A percentile compares a stretch with the other conserved stretches of the same genome.
Conservation (phyloP, 140 eudicot genomes). For the Oenanthe javanica region DNA sequence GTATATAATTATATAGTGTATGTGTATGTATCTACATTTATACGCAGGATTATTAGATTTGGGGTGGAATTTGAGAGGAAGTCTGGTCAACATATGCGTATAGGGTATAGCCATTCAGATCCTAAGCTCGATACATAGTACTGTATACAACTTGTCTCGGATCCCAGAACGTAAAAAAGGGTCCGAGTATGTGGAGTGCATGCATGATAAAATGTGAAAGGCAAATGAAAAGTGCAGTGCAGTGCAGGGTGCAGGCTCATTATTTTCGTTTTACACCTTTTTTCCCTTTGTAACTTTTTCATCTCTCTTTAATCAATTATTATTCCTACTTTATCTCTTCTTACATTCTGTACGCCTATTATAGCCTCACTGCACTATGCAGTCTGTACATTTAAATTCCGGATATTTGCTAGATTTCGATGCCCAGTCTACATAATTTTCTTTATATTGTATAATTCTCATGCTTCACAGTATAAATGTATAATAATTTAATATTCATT, state of each 20-base stretch:
- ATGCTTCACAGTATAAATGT: not conserved
- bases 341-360: not conserved
- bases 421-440: no score
- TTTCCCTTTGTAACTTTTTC: not conserved
- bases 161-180: conserved; percentile 1
- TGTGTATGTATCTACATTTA: no score
- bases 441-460: not conserved
- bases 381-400: not conserved
- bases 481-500: no score
- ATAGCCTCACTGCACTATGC: not conserved
- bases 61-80: not conserved
- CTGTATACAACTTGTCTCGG: not conserved
- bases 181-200: not conserved
- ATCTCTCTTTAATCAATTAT: not conserved
- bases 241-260: not conserved
- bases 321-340: not conserved
- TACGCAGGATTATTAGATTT: not conserved
- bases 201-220: conserved; percentile 2
- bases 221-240: not conserved
- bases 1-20: no score
- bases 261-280: conserved; percentile 7
- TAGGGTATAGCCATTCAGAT: not conserved
- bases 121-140: not conserved
- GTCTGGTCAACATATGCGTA: not conserved
- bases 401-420: not conserved